phyloP scores from a whole-genome alignment of 768 basidiomycete genomes.

The Mycena floridula region DNA sequence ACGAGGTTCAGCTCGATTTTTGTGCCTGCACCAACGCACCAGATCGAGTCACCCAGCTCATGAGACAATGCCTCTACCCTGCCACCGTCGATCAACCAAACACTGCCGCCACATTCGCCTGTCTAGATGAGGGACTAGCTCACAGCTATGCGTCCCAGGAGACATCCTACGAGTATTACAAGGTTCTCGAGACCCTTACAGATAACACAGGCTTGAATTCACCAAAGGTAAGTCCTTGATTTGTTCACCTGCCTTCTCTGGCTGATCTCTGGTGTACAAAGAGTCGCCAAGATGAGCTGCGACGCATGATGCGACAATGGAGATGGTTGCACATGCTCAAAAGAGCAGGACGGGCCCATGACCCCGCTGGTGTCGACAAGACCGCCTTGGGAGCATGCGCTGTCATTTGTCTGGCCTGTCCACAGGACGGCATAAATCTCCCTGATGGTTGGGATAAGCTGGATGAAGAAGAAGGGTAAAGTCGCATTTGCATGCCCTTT shows the following conservation, averaged over 20 bases:
- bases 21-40: slow-evolving; percentile 7
- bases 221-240: background rate
- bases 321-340: slow-evolving; percentile 11
- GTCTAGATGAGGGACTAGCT: background rate
- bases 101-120: background rate
- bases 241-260: background rate
- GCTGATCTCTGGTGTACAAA: no score
- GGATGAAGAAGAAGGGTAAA: slow-evolving; percentile 6
- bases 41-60: background rate
- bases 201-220: background rate
- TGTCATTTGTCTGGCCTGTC: slow-evolving; percentile 22
- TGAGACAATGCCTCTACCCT: background rate
- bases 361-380: slow-evolving; percentile 6
- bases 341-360: slow-evolving; percentile 9
- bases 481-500: no score
- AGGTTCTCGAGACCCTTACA: background rate
- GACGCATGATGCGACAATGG: slow-evolving; percentile 11
- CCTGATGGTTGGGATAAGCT: slow-evolving; percentile 12
- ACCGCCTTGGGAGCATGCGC: slow-evolving; percentile 15
- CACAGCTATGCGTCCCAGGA: background rate
- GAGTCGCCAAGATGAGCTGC: slow-evolving; percentile 9
- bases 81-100: background rate
- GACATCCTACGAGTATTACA: background rate
- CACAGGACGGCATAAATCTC: slow-evolving; percentile 9
- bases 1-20: slow-evolving; percentile 9